Base-by-base conservation (phyloP, 2,329 filamentous ascomycete species). In the Fusarium sarcochroum region DNA sequence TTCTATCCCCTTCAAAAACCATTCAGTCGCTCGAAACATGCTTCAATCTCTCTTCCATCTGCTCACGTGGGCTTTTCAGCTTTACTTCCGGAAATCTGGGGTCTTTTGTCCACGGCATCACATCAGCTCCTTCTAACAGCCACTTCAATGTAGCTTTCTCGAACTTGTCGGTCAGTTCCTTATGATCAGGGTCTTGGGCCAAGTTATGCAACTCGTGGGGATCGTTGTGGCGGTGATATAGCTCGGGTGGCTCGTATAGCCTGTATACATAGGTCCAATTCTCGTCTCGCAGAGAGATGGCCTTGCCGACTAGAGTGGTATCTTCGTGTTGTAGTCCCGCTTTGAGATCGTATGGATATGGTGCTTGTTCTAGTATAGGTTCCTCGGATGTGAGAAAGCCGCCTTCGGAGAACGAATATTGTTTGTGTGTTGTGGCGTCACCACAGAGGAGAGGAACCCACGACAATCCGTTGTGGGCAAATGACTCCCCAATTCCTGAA, bases 271-370 rank as follows among this genome's bases (percentile, higher is more conserved):
- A 84, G 0, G 80, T 81, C 78, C 79, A 84, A 1, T 76, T 69
- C 50, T 77, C 66, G 35, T 79, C 73, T 0, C 80, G 72, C 4
- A 81, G 63, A 4, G 76, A 73, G 1, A 83, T 77, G 1, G 80
- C 79, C 49, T 84, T 84, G 0, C 82, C 82, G 0, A 83, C 81
- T 0, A 84, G 58, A 0, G 72, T 73, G 0, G 81, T 81, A 47
- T 84, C 80, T 13, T 82, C 76, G 58, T 85, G 82, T 63, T 84
- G 83, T 7, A 85, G 76, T 0, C 72, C 75, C 0, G 77, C 77
- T 61, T 85, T 84, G 46, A 85, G 77, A 47, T 84, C 82, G 53
- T 84, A 85, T 0, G 82, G 81, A 34, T 79, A 85, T 0, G 78
- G 77, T 0, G 77, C 75, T 50, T 81, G 77, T 56, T 85, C 82